Evolutionary conservation across 1,139 yeast species (phyloP).

Genomic region (Scheffersomyces segobiensis): DNA sequence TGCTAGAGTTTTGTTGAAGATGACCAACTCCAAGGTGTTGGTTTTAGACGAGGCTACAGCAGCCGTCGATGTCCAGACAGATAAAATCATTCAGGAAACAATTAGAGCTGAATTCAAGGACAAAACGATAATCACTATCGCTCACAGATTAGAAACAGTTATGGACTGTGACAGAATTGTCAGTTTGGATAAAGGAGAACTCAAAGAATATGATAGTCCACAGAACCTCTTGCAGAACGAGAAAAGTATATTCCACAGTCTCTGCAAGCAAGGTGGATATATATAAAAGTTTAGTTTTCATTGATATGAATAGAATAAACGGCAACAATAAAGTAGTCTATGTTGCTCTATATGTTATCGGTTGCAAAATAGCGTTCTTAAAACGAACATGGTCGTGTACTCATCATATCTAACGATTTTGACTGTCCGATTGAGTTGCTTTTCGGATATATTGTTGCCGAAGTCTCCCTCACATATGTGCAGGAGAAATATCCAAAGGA

Average conservation of each 20-base stretch:
- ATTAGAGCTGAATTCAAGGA: constrained; percentile 62
- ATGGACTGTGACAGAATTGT: constrained; percentile 75
- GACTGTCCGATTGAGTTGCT: background rate
- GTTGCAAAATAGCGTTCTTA: background rate
- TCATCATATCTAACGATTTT: no score
- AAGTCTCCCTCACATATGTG: background rate
- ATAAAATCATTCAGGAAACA: constrained; percentile 70
- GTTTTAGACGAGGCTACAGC: constrained; percentile 86
- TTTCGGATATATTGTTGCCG: background rate
- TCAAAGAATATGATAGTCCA: constrained; percentile 72
- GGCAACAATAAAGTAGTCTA: background rate
- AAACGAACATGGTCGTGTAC: no score
- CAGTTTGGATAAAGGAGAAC: constrained; percentile 66
- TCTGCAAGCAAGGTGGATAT: constrained; percentile 53
- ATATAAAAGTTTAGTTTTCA: constrained; percentile 4
- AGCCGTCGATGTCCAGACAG: constrained; percentile 81
- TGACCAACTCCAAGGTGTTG: constrained; percentile 55
- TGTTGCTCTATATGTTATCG: background rate
- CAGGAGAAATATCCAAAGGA: background rate
- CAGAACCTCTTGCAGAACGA: constrained; percentile 42
- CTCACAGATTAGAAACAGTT: constrained; percentile 81
- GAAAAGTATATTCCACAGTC: constrained; percentile 48
- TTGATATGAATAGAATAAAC: background rate
- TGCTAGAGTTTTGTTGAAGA: constrained; percentile 66
- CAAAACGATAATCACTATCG: constrained; percentile 75